Evolutionary conservation across 805 yeast species (phyloP).

Genomic region (Saturnispora zaruensis): DNA sequence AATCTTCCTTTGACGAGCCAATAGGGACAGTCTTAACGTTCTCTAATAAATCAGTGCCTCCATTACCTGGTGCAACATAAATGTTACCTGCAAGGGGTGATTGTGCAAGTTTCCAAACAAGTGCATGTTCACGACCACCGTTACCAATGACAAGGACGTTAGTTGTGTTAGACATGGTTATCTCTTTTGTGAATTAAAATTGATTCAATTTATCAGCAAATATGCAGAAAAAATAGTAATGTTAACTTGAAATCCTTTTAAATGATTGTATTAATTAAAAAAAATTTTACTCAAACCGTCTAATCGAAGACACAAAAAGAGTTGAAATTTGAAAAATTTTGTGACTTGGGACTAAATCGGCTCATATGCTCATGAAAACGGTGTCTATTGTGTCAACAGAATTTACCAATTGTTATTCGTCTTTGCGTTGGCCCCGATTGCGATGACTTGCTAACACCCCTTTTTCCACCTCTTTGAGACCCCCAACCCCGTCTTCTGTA

Average conservation of each 20-base stretch:
- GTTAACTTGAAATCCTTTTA: neutral
- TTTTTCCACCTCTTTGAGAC: neutral
- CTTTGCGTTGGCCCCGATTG: neutral
- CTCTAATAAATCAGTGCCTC: constrained; percentile 61
- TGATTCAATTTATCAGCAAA: neutral
- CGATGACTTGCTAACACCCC: neutral
- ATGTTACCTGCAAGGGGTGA: constrained; percentile 63
- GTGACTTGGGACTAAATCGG: constrained; percentile 1
- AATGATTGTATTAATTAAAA: neutral
- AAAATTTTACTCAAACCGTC: neutral
- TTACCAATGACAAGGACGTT: constrained; percentile 85
- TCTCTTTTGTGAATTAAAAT: neutral
- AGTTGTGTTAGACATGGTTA: constrained; percentile 31
- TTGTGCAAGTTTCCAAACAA: constrained; percentile 83
- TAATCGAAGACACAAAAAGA: neutral
- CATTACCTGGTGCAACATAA: constrained; percentile 95
- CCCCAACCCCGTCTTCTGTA: neutral
- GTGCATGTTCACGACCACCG: constrained; percentile 99
- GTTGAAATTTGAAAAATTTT: constrained; percentile 1
- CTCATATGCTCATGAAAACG: constrained; percentile 1
- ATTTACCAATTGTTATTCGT: constrained; percentile 1
- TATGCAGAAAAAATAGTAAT: neutral
- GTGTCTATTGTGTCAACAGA: neutral
- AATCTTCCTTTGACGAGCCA: constrained; percentile 58
- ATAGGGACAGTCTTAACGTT: constrained; percentile 68